phyloP scores from a whole-genome alignment of 371 early-diverging fungal genomes.

The Mucor lusitanicus region DNA sequence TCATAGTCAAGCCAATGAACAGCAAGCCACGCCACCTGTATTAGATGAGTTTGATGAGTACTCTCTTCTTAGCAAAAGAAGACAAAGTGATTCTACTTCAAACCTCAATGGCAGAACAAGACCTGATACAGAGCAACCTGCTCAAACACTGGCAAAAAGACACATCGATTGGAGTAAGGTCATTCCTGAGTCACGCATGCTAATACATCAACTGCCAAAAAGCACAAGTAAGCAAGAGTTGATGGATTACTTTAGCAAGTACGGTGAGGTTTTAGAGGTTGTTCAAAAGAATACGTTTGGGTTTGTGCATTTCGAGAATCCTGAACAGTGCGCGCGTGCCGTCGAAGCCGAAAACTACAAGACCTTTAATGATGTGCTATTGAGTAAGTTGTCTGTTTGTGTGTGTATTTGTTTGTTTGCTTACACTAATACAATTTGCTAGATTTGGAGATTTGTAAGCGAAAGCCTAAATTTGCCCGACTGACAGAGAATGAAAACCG shows the following conservation, averaged over 20 bases:
- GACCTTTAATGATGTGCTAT: slow-evolving; percentile 31
- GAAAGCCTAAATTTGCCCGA: slow-evolving; percentile 32
- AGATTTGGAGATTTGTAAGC: slow-evolving; percentile 33
- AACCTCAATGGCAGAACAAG: neutral
- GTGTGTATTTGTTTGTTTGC: neutral
- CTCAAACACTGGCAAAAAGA: slow-evolving; percentile 27
- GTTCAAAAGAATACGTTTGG: slow-evolving; percentile 41
- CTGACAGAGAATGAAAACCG: slow-evolving; percentile 4
- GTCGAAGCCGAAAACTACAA: slow-evolving; percentile 46
- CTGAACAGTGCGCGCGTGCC: slow-evolving; percentile 40
- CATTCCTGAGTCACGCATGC: slow-evolving; percentile 47
- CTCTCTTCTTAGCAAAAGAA: slow-evolving; percentile 43
- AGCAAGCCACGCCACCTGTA: slow-evolving; percentile 17
- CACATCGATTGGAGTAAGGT: slow-evolving; percentile 32
- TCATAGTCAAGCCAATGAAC: neutral
- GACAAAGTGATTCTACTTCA: slow-evolving; percentile 6
- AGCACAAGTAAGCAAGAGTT: slow-evolving; percentile 36
- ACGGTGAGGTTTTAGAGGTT: slow-evolving; percentile 46
- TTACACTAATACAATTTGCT: neutral
- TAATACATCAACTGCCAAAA: slow-evolving; percentile 41
- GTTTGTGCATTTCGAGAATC: slow-evolving; percentile 48
- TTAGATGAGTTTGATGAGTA: slow-evolving; percentile 56
- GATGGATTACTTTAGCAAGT: slow-evolving; percentile 46
- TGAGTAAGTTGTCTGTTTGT: slow-evolving; percentile 36
- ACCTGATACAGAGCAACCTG: slow-evolving; percentile 2